phyloP scores from a whole-genome alignment of 306 rosid genomes.

The Castanea crenata region DNA sequence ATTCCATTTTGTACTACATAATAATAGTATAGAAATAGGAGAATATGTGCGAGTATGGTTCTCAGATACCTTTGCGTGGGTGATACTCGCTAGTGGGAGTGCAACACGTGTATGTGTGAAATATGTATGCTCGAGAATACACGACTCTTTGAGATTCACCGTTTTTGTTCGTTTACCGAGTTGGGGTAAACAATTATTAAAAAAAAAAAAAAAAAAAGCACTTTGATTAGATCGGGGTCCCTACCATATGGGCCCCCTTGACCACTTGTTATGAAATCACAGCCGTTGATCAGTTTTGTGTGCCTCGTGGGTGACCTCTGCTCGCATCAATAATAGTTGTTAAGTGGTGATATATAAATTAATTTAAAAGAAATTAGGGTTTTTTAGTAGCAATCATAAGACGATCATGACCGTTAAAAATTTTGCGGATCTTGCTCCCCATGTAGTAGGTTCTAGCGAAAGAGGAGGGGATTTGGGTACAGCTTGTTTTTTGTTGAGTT shows the following conservation, averaged over 20 bases:
- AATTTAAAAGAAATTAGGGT: neutral
- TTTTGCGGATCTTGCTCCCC: neutral
- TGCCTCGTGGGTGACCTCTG: neutral
- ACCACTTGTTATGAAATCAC: constrained; percentile 30
- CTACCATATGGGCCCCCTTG: constrained; percentile 22
- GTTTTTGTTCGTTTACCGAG: constrained; percentile 12
- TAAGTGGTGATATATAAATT: neutral
- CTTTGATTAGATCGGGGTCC: neutral
- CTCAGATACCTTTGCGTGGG: neutral
- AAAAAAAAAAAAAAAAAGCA: neutral
- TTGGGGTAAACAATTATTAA: constrained; percentile 4
- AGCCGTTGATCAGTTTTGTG: neutral
- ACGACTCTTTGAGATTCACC: constrained; percentile 13
- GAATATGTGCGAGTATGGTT: constrained; percentile 3
- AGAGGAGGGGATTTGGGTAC: no score
- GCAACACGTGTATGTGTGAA: constrained; percentile 44
- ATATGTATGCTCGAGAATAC: constrained; percentile 4
- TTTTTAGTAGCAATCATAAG: neutral
- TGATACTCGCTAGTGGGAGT: constrained; percentile 7
- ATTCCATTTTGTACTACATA: neutral
- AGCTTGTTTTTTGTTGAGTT: no score
- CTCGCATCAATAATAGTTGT: neutral
- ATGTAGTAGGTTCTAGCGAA: neutral
- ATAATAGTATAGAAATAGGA: neutral
- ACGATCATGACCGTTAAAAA: neutral